Conservation (phyloP, 23 red algal genomes). For the Gracilaria gracilis region DNA sequence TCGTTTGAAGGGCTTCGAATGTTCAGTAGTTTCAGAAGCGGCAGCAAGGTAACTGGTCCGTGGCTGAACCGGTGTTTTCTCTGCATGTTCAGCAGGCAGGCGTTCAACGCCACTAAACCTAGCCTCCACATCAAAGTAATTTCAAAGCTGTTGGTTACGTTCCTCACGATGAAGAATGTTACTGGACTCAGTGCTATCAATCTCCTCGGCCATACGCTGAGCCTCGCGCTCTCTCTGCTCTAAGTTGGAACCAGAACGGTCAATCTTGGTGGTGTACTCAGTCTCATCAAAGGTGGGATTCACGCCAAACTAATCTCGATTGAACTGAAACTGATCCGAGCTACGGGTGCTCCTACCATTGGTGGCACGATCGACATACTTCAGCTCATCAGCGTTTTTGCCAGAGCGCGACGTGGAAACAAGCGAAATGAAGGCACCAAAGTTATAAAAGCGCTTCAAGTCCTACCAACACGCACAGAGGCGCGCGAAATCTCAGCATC, state of each 20-base stretch:
- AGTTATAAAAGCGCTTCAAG: conserved; percentile 78
- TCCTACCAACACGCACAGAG: conserved; percentile 2
- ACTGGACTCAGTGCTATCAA: conserved; percentile 46
- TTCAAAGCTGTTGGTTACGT: conserved; percentile 74
- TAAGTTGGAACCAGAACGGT: conserved; percentile 64
- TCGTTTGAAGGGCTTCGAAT: background rate
- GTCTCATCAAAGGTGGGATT: conserved; percentile 88
- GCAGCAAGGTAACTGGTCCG: conserved; percentile 27
- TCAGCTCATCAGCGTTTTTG: conserved; percentile 42
- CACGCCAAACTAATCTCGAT: conserved; percentile 95
- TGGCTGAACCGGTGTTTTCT: background rate
- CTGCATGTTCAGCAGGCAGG: background rate
- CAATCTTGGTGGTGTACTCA: conserved; percentile 94
- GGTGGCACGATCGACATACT: conserved; percentile 44
- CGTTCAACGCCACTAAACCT: conserved; percentile 75
- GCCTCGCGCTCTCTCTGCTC: conserved; percentile 66
- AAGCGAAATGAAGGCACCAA: conserved; percentile 10
- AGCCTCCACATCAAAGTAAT: conserved; percentile 86
- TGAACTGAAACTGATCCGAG: conserved; percentile 98
- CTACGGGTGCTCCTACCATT: conserved; percentile 6
- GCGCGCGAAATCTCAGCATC: conserved; percentile 61
- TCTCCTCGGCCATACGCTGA: conserved; percentile 57
- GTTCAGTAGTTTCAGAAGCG: conserved; percentile 12
- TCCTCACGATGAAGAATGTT: conserved; percentile 88
- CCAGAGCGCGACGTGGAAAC: background rate